Evolutionary conservation across 1,139 yeast species (phyloP), one percentile per base, ranked within the genome.

Genomic region (Yamadazyma atmosphaerica): DNA sequence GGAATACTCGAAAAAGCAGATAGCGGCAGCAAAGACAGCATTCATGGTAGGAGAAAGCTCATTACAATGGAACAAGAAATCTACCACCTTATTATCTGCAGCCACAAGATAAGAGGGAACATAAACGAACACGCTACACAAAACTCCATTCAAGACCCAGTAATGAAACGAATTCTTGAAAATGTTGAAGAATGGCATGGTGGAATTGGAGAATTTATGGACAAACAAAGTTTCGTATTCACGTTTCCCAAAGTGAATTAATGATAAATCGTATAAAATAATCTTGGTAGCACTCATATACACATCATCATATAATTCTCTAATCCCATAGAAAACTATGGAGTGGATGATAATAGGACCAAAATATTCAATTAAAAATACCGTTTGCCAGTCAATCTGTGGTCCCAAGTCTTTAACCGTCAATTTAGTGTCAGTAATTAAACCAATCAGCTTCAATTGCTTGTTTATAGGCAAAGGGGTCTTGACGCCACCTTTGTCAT

Each of bases 121-220:
- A 46, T 86, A 90, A 33, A 82, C 71, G 47, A 86, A 83, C 50
- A 73, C 79, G 3, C 88, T 79, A 38, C 86, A 71, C 48, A 80
- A 72, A 25, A 86, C 59, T 1, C 98, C 98, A 33, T 92, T 84
- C 46, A 92, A 68, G 22, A 87, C 59, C 97, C 98, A 90, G 66
- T 92, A 92, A 61, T 92, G 97, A 47, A 77, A 72, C 27, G 90
- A 83, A 68, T 92, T 92, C 65, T 90, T 88, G 73, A 92, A 86
- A 45, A 92, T 68, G 63, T 88, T 86, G 60, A 79, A 77, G 34
- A 84, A 57, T 3, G 98, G 98, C 98, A 92, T 92, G 21, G 98
- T 92, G 21, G 88, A 81, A 45, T 82, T 72, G 22, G 96, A 86
- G 58, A 92, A 92, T 46, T 72, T 76, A 65, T 92, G 98, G 34